Evolutionary conservation across 2,329 filamentous ascomycete genomes (phyloP), one percentile per base, ranked within the genome.

Genomic region (Ilyonectria mors-panacis): DNA sequence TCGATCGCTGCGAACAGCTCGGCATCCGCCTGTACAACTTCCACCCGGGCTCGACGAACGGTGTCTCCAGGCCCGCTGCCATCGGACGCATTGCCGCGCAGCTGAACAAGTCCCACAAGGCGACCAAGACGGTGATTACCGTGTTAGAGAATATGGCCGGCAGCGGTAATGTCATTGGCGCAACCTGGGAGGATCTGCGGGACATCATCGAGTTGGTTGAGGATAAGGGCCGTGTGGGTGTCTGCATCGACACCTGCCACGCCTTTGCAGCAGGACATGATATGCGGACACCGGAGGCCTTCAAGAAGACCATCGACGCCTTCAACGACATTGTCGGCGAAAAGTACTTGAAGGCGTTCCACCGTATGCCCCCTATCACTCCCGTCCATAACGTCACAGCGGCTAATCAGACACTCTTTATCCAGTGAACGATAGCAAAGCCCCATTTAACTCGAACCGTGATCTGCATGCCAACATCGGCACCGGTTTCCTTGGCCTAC

Each of bases 401-500:
- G 23, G 13, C 47, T 67, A 47, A 71, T 65, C 61, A 15, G 47
- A n/a, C 15, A 37, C 13, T 17, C 7, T 12, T 53, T 23, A 44
- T 47, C 4, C 47, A 85, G 82, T 99, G 47, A 99, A 99, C 80
- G 96, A 99, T 81, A 97, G 93, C 82, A 99, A 98, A 82, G 94
- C 95, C 0, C 95, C 96, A 0, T 85, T 97, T 33, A 86, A 82
- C 47, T 96, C 94, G 39, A 89, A 94, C 71, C 90, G 95, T 45
- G 96, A 99, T 78, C 83, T 98, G 2, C 96, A 99, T 81, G 94
- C 95, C 71, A 98, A 98, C 78, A 98, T 99, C 70, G 96, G 96
- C 28, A 97, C 94, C 0, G 96, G 96, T 1, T 99, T 97, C 78
- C 86, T 99, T 0, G 96, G 96, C 1, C 86, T 99, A 17, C 89